Conservation (phyloP, 208 protist species). For the Crithidia thermophila region DNA sequence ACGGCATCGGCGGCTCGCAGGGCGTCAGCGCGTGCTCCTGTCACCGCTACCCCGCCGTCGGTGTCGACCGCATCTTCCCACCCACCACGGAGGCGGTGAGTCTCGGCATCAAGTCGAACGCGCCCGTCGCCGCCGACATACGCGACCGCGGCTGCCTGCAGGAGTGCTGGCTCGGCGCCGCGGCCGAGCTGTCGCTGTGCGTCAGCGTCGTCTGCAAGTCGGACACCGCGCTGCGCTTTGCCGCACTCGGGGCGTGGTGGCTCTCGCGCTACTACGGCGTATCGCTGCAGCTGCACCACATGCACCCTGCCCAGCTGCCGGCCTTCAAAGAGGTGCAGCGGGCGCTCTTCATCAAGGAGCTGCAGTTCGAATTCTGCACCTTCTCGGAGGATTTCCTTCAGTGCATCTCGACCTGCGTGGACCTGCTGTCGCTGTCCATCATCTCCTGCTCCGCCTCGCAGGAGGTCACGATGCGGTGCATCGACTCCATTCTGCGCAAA, state of each 20-base stretch:
- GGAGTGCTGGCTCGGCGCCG: conserved; percentile 32
- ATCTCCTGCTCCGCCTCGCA: conserved; percentile 53
- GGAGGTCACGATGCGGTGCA: conserved; percentile 50
- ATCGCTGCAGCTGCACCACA: conserved; percentile 57
- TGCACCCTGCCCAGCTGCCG: conserved; percentile 48
- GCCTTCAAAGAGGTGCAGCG: conserved; percentile 53
- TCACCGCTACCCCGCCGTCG: conserved; percentile 36
- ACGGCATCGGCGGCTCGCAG: conserved; percentile 12
- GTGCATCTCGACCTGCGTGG: conserved; percentile 53
- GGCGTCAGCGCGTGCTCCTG: conserved; percentile 9
- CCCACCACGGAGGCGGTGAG: conserved; percentile 16
- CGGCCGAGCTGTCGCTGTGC: conserved; percentile 48
- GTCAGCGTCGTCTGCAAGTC: conserved; percentile 44
- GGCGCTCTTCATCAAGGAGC: conserved; percentile 47
- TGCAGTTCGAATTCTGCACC: conserved; percentile 49
- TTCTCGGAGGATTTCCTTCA: conserved; percentile 69
- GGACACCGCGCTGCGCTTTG: conserved; percentile 28
- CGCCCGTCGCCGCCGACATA: conserved; percentile 1
- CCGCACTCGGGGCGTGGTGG: conserved; percentile 62
- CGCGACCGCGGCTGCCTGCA: conserved; percentile 17
- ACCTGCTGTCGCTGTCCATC: conserved; percentile 58
- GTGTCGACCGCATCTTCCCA: conserved; percentile 21
- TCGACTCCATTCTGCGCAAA: conserved; percentile 76
- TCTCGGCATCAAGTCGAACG: conserved; percentile 20
- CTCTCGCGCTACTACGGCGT: conserved; percentile 67